Base-by-base conservation (phyloP, 2,329 filamentous ascomycete species). In the Ceratocystis cacaofunesta region DNA sequence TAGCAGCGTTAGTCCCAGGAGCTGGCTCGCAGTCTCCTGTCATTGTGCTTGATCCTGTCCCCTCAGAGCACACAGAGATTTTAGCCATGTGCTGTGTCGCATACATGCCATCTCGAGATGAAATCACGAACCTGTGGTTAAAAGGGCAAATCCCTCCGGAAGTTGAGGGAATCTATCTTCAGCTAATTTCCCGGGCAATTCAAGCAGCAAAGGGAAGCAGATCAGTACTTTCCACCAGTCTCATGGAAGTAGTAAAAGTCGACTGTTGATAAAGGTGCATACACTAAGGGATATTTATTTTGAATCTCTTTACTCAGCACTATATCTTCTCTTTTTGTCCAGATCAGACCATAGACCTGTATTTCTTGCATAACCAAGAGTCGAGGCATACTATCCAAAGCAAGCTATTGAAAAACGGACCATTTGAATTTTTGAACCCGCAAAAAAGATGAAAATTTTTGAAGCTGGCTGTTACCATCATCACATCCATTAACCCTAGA, bases 71-170 rank as follows among this genome's bases (percentile, higher is more conserved):
- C 73, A 78, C 83, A 32, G 82, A 85, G 44, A 83, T 97, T 63
- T 74, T 88, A 58, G 90, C 92, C 10, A 90, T 89, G 61, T 96
- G 90, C 75, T 90, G 94, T 68, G 87, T 99, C 46, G 94, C 87
- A 10, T 97, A 96, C 74, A 80, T 97, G 69, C 88, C 91, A 63
- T 82, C 81, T 25, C 82, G 92, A 68, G 92, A 97, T 70, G 94
- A 99, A 75, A 85, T 97, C 63, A 96, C 92, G 7, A 92, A 96
- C 72, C 75, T 97, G 19, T 99, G 94, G 94, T 83, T 95, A 72
- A 96, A 92, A 76, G 92, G 94, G 5, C 76, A 79, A 67, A 68
- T 83, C 7, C 76, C 80, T 1, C 74, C 77, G 2, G 76, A 77
- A 25, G 68, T 75, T 57, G 65, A 71, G 44, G 69, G 69, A 17